phyloP scores from a whole-genome alignment of 495 filamentous ascomycete species.

The Penicillium ochrochloron region DNA sequence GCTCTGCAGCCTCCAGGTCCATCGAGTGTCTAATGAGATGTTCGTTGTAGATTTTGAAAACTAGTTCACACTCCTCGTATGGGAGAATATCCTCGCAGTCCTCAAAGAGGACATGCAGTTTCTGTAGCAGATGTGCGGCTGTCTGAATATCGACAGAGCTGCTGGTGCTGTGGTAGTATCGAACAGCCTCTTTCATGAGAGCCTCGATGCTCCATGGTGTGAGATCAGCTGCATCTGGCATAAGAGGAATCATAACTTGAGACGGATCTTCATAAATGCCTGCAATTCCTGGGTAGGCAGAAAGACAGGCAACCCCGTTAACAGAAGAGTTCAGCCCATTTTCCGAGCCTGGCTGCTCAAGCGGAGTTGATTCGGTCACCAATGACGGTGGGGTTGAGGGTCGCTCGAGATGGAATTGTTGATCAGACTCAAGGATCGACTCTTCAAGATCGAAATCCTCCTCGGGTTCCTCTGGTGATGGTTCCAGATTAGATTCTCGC shows the following conservation, averaged over 20 bases:
- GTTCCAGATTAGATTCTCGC: conserved; percentile 33
- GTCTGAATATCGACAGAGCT: conserved; percentile 51
- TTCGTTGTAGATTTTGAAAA: conserved; percentile 68
- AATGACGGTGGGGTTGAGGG: conserved; percentile 48
- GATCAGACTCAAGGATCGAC: conserved; percentile 23
- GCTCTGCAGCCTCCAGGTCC: conserved; percentile 67
- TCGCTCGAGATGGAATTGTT: conserved; percentile 43
- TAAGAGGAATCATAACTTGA: conserved; percentile 37
- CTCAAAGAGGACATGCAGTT: conserved; percentile 47
- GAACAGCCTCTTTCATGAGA: conserved; percentile 49
- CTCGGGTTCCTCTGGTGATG: conserved; percentile 31
- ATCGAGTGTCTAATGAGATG: conserved; percentile 66
- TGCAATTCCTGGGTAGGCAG: conserved; percentile 19
- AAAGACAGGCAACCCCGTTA: background rate
- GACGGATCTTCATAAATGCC: conserved; percentile 31
- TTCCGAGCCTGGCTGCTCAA: conserved; percentile 24
- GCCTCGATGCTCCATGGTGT: conserved; percentile 56
- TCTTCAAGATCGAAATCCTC: conserved; percentile 33
- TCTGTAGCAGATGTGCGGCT: conserved; percentile 52
- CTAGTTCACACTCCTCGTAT: conserved; percentile 48
- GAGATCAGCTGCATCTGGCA: conserved; percentile 34
- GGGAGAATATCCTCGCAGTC: conserved; percentile 51
- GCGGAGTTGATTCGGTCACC: conserved; percentile 43
- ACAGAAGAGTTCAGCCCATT: conserved; percentile 12
- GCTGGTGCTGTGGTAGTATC: conserved; percentile 48